Conservation (phyloP, 192 early-diverging fungal genomes). For the Diversispora eburnea region DNA sequence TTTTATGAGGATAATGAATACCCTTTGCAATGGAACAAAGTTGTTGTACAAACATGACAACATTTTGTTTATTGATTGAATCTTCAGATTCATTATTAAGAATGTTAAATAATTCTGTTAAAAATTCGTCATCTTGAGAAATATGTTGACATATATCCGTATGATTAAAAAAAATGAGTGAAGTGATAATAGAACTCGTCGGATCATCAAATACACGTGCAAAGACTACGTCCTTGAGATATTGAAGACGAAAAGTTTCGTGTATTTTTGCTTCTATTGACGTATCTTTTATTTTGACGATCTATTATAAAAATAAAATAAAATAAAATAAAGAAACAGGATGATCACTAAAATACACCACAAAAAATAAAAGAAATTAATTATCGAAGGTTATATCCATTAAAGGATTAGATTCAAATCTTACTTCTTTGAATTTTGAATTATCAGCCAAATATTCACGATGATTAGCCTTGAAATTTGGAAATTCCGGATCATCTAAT, state of each 20-base stretch:
- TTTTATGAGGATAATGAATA: conserved; percentile 58
- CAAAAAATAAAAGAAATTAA: background rate
- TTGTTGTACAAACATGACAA: conserved; percentile 77
- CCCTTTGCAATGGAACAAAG: conserved; percentile 72
- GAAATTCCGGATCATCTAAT: conserved; percentile 73
- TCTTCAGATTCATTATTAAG: conserved; percentile 46
- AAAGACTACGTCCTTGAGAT: conserved; percentile 82
- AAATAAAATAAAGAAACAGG: background rate
- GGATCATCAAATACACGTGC: conserved; percentile 73
- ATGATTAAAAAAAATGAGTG: conserved; percentile 79
- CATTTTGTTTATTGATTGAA: conserved; percentile 64
- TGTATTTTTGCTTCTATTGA: conserved; percentile 76
- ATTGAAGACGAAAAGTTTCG: conserved; percentile 83
- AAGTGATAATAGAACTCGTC: conserved; percentile 66
- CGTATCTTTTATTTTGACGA: conserved; percentile 75
- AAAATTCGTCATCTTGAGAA: conserved; percentile 62
- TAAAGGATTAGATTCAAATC: background rate
- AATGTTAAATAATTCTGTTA: conserved; percentile 69
- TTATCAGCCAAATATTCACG: conserved; percentile 64
- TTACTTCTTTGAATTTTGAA: conserved; percentile 51
- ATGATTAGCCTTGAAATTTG: conserved; percentile 67
- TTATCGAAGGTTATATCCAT: background rate
- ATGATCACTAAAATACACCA: background rate
- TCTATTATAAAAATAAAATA: conserved; percentile 33
- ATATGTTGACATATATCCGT: conserved; percentile 78